Percentiles rank a stretch among this genome's conserved stretches.
phyloP scores from a whole-genome alignment of 2,329 filamentous ascomycete species.

The Fusarium papillatum region DNA sequence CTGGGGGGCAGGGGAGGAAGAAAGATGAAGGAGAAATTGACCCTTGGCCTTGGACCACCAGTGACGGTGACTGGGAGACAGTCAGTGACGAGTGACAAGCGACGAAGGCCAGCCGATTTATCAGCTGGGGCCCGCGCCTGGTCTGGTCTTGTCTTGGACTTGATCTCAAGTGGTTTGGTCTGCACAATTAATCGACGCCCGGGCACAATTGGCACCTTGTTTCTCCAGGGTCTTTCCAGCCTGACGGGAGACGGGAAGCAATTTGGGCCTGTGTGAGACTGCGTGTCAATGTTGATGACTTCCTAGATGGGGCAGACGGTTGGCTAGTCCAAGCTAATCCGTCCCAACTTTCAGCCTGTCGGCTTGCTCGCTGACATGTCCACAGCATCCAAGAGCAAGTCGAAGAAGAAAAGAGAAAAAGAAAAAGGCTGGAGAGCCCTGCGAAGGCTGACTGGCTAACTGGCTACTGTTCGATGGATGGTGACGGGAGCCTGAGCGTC shows the following conservation, averaged over 20 bases:
- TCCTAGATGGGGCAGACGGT: conserved; percentile 23
- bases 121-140: conserved; percentile 34
- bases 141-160: not conserved
- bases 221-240: conserved; percentile 3
- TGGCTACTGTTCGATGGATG: conserved; percentile 3
- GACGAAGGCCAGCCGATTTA: conserved; percentile 45
- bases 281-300: conserved; percentile 31
- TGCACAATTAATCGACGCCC: conserved; percentile 26
- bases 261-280: conserved; percentile 4
- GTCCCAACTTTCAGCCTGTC: conserved; percentile 30
- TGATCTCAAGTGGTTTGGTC: conserved; percentile 6
- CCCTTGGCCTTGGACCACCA: conserved; percentile 30
- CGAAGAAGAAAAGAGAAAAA: conserved; percentile 15
- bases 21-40: conserved; percentile 37
- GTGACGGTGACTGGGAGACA: conserved; percentile 23
- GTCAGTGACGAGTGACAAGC: conserved; percentile 36
- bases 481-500: conserved; percentile 27
- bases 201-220: conserved; percentile 18
- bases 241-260: conserved; percentile 6
- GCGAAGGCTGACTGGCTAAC: conserved; percentile 4
- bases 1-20: conserved; percentile 9
- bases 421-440: conserved; percentile 34
- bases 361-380: conserved; percentile 21
- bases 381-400: not conserved
- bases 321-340: conserved; percentile 11